Evolutionary conservation across 192 early-diverging fungal genomes (phyloP).

Genomic region (Podila epigama): DNA sequence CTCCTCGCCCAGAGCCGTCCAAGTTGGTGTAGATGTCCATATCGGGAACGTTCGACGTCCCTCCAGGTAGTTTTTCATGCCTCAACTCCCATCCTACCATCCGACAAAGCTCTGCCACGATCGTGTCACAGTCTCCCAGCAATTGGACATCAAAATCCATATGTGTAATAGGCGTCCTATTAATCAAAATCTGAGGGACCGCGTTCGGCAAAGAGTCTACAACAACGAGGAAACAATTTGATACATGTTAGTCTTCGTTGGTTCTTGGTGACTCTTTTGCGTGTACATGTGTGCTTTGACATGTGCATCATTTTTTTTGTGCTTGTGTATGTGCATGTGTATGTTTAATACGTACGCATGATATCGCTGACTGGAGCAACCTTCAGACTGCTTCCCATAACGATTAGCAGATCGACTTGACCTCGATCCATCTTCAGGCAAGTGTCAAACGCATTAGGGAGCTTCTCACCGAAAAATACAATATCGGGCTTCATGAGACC

Average conservation of each 20-base stretch:
- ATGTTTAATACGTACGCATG: slow-evolving; percentile 58
- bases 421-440: slow-evolving; percentile 73
- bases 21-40: slow-evolving; percentile 27
- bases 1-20: slow-evolving; percentile 25
- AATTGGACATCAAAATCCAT: slow-evolving; percentile 91
- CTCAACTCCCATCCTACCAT: slow-evolving; percentile 78
- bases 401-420: slow-evolving; percentile 87
- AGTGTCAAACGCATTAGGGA: slow-evolving; percentile 83
- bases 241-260: no score
- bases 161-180: slow-evolving; percentile 85
- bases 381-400: slow-evolving; percentile 96
- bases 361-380: slow-evolving; percentile 95
- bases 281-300: no score
- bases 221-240: not conserved
- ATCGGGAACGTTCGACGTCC: slow-evolving; percentile 28
- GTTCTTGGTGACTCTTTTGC: no score
- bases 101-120: slow-evolving; percentile 79
- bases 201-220: slow-evolving; percentile 74
- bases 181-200: slow-evolving; percentile 93
- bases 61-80: slow-evolving; percentile 71
- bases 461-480: slow-evolving; percentile 95
- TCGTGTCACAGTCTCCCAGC: slow-evolving; percentile 84
- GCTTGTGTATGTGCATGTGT: no score
- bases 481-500: slow-evolving; percentile 96
- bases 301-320: no score